phyloP scores from a whole-genome alignment of 2,329 filamentous ascomycete species.

The Botrytis cinerea region DNA sequence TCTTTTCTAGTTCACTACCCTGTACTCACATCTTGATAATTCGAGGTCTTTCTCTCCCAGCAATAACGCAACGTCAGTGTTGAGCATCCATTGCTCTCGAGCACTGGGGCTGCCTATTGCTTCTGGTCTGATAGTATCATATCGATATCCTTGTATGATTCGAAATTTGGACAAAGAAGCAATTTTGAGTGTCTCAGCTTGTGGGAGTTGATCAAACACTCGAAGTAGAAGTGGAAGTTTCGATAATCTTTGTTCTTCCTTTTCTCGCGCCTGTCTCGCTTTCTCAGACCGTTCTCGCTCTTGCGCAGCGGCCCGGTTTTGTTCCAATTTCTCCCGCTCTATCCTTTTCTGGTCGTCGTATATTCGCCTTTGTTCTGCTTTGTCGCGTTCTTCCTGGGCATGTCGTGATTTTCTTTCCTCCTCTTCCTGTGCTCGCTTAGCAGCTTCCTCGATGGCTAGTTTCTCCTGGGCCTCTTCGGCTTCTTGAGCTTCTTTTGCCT shows the following conservation, averaged over 20 bases:
- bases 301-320: conserved; percentile 36
- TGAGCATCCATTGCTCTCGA: conserved; percentile 67
- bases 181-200: conserved; percentile 53
- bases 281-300: conserved; percentile 53
- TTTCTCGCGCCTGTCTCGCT: conserved; percentile 52
- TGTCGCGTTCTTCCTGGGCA: conserved; percentile 36
- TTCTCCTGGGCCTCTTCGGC: conserved; percentile 37
- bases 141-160: conserved; percentile 61
- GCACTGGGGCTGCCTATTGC: conserved; percentile 56
- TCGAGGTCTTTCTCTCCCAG: conserved; percentile 65
- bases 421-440: conserved; percentile 39
- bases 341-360: conserved; percentile 41
- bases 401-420: conserved; percentile 37
- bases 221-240: conserved; percentile 61
- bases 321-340: conserved; percentile 45
- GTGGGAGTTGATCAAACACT: conserved; percentile 57
- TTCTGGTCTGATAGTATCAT: conserved; percentile 60
- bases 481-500: conserved; percentile 29
- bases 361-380: conserved; percentile 43
- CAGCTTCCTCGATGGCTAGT: conserved; percentile 40
- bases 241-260: conserved; percentile 55
- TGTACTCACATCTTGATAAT: conserved; percentile 57
- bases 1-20: neutral
- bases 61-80: conserved; percentile 63
- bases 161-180: conserved; percentile 55